Conservation (phyloP, 805 yeast genomes). For the Starmerella etchellsii region DNA sequence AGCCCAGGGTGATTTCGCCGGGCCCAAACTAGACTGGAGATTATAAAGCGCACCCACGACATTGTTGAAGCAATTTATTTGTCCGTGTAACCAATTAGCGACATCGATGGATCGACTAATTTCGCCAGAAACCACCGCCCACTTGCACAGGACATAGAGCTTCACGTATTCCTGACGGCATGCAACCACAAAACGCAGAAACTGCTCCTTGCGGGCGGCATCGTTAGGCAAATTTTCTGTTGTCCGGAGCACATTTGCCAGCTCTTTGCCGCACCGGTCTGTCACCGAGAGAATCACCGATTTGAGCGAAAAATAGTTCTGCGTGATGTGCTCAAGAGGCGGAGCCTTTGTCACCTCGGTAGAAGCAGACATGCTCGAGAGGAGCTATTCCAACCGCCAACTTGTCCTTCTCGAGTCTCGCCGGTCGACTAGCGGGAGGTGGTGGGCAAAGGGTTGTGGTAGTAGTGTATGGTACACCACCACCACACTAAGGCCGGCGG, state of each 20-base stretch:
- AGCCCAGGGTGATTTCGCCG: slow-evolving; percentile 86
- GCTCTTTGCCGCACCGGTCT: slow-evolving; percentile 49
- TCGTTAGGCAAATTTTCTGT: slow-evolving; percentile 46
- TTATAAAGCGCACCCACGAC: slow-evolving; percentile 53
- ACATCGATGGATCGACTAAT: slow-evolving; percentile 70
- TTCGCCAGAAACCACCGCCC: slow-evolving; percentile 67
- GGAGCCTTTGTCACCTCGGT: slow-evolving; percentile 22
- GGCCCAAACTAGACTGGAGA: slow-evolving; percentile 58
- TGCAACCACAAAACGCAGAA: slow-evolving; percentile 54
- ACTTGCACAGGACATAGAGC: slow-evolving; percentile 72
- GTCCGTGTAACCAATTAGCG: slow-evolving; percentile 74
- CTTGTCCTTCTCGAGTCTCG: no score
- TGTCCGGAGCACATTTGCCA: slow-evolving; percentile 48
- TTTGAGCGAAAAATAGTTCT: slow-evolving; percentile 54
- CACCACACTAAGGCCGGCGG: no score
- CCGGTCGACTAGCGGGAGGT: no score
- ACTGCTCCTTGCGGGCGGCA: slow-evolving; percentile 48
- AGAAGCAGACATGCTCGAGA: not conserved
- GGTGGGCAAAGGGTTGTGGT: no score
- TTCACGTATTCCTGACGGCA: slow-evolving; percentile 75
- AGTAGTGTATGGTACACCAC: no score
- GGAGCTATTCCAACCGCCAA: no score
- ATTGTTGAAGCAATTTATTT: slow-evolving; percentile 54
- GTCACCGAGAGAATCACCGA: slow-evolving; percentile 47
- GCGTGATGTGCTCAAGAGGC: slow-evolving; percentile 56